Base-by-base conservation (phyloP, 2,329 filamentous ascomycete genomes). In the Aspergillus sp. region DNA sequence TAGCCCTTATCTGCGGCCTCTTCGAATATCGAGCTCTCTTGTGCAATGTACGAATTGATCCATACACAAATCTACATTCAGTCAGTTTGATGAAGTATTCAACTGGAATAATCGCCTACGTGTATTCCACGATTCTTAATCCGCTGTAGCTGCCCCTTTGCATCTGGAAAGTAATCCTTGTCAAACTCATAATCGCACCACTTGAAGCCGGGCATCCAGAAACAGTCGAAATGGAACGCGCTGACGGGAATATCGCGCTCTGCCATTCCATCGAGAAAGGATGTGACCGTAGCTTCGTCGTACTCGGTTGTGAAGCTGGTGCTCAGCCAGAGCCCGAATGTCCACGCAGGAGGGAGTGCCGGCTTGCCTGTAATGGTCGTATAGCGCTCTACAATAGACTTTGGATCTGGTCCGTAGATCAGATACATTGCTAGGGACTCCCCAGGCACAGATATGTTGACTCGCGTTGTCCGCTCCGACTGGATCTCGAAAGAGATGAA, bases 181-280 rank as follows among this genome's bases (percentile, higher is more conserved):
- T 54, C 51, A n/a, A 58, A 58, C 40, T 55, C 56, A 22, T 55
- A 58, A 47, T 58, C 56, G 11, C 56, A 58, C 56, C 56, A 55
- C 22, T 58, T 44, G 34, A 58, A 58, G 8, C 37, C 56, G 2
- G 51, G 56, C 56, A 58, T 58, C 56, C 56, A 58, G 51, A 58
- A 58, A 30, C 56, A 58, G 27, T 58, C 56, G 24, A 55, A 58
- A 41, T 58, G 56, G 51, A 58, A 58, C 30, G 52, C 56, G 33
- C 51, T 54, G 22, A 58, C 56, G 5, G 56, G 56, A 40, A 58
- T 58, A 1, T 51, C 51, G 7, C 56, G 30, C 30, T 58, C 56
- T 20, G 39, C 27, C 56, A 58, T 58, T 3, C 51, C 51, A n/a
- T 58, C 51, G 0, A 58, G 47, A 52, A 58, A 58, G 1, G 46